Evolutionary conservation across 2,329 filamentous ascomycete species (phyloP).

Genomic region (Arthroderma sp.): DNA sequence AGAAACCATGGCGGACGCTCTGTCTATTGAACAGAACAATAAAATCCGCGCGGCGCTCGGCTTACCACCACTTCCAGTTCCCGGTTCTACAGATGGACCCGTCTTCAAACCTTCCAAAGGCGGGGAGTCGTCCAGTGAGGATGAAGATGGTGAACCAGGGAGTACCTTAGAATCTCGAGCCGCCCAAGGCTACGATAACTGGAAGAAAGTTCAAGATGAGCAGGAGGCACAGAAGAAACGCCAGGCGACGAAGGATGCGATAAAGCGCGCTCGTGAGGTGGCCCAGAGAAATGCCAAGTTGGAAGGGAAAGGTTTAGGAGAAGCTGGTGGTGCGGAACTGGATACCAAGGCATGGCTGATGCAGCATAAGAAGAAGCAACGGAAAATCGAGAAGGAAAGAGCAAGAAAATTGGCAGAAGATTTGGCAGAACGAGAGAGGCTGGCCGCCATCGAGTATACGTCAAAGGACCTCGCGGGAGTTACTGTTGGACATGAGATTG

Average conservation of each 20-base stretch:
- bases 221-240: slow-evolving; percentile 58
- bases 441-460: slow-evolving; percentile 61
- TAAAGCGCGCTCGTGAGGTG: slow-evolving; percentile 76
- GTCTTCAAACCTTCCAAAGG: slow-evolving; percentile 43
- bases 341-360: slow-evolving; percentile 81
- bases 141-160: slow-evolving; percentile 52
- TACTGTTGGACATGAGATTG: slow-evolving; percentile 78
- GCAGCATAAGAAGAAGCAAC: slow-evolving; percentile 84
- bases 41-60: slow-evolving; percentile 79
- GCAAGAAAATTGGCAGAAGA: slow-evolving; percentile 61
- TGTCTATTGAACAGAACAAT: slow-evolving; percentile 85
- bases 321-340: slow-evolving; percentile 49
- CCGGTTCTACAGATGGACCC: slow-evolving; percentile 46
- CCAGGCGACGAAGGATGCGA: slow-evolving; percentile 65
- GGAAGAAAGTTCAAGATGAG: slow-evolving; percentile 53
- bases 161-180: slow-evolving; percentile 67
- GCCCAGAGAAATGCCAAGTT: slow-evolving; percentile 64
- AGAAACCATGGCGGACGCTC: slow-evolving; percentile 38
- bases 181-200: slow-evolving; percentile 33
- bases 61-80: slow-evolving; percentile 76
- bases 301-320: slow-evolving; percentile 72
- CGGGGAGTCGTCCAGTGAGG: slow-evolving; percentile 27
- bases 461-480: slow-evolving; percentile 78
- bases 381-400: slow-evolving; percentile 66
- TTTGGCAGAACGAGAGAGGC: slow-evolving; percentile 59